Evolutionary conservation across 306 rosid genomes (phyloP), one percentile per base, ranked within the genome.

Genomic region (Medicago lupulina): DNA sequence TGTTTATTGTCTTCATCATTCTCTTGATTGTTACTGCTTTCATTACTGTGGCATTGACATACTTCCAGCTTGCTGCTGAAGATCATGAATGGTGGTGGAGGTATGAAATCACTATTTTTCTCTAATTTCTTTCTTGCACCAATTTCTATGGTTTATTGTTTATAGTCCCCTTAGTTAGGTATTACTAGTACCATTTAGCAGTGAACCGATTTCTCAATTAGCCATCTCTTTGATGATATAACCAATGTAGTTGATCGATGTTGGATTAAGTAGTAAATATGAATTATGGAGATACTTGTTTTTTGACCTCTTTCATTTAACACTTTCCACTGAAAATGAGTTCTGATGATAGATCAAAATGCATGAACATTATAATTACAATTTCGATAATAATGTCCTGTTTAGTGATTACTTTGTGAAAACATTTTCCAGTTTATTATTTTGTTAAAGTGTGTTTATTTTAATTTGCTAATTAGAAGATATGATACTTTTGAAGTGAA

Each of bases 31-130:
- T 87, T 46, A 87, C 90, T 59, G 86, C 90, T 76, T 79, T 77
- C 69, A 81, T 83, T 54, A 86, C 85, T 19, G 85, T 86, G 76
- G 89, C 89, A 8, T 70, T 87, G 86, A 87, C 90, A 25, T 87
- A 87, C 85, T 87, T 87, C 83, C 90, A 82, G 67, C 90, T 87
- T 67, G 89, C 87, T 39, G 89, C 85, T 71, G 87, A 86, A 79
- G 87, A 86, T 44, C 80, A 86, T 38, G 89, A 83, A 67, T 86
- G 87, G 89, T 86, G 89, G 89, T 86, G 89, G 87, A 86, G 87
- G 89, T 83, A 86, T 61, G 76, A 11, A 83, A 54, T 73, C 44
- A 57, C 70, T 38, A 17, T 44, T 25, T 31, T 1, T 73, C 53
- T 4, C 57, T 19, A 12, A 31, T 54, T 59, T 60, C 6, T 76